A percentile compares a stretch with the other conserved stretches of the same genome.
Conservation (phyloP, 805 yeast genomes). For the Saccharomycopsis fibuligera region DNA sequence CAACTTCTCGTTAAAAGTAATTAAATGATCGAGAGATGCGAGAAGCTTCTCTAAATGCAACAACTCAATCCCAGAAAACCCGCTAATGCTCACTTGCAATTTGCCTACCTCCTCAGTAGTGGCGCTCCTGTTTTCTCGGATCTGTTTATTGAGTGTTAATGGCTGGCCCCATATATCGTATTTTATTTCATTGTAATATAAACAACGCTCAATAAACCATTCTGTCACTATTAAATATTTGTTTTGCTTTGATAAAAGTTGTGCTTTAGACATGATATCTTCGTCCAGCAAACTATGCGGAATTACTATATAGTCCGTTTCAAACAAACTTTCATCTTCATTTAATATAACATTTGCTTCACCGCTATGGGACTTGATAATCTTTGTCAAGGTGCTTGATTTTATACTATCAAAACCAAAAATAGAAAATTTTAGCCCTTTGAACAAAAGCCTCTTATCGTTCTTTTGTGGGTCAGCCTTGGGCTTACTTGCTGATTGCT, state of each 20-base stretch:
- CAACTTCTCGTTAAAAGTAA: slow-evolving; percentile 43
- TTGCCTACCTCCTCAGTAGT: no score
- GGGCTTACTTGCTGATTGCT: not conserved
- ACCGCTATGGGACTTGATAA: slow-evolving; percentile 19
- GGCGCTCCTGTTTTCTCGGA: slow-evolving; percentile 25
- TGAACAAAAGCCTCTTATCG: slow-evolving; percentile 2
- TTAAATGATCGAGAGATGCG: slow-evolving; percentile 37
- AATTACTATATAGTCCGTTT: no score
- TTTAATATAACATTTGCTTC: no score
- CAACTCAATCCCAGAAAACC: slow-evolving; percentile 72
- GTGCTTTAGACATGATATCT: no score
- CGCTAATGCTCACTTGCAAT: slow-evolving; percentile 49
- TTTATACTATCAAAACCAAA: slow-evolving; percentile 11
- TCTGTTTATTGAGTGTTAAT: slow-evolving; percentile 27
- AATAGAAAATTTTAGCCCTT: slow-evolving; percentile 4
- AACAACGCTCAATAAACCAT: slow-evolving; percentile 72
- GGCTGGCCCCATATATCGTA: slow-evolving; percentile 64
- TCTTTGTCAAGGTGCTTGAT: slow-evolving; percentile 3
- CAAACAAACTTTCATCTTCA: no score
- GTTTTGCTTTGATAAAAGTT: no score
- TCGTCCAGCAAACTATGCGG: no score
- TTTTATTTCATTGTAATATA: slow-evolving; percentile 45
- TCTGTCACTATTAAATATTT: slow-evolving; percentile 72
- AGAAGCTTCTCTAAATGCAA: slow-evolving; percentile 65
- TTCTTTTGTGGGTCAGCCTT: no score